phyloP scores from a whole-genome alignment of 306 rosid genomes.

The Elaeagnus macrophylla region DNA sequence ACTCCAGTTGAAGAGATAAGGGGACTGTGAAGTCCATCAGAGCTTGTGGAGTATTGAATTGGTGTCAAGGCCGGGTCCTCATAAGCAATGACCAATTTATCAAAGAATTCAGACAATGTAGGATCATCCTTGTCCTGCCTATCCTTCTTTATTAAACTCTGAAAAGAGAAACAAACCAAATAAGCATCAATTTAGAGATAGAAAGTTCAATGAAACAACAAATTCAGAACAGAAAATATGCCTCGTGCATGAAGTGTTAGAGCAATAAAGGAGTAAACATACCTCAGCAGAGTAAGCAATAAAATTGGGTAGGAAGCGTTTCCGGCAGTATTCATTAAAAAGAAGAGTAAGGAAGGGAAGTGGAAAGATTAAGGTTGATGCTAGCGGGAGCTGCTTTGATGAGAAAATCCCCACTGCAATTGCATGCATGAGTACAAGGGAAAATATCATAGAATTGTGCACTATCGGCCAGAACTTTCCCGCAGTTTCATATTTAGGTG shows the following conservation, averaged over 20 bases:
- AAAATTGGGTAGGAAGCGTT: constrained; percentile 80
- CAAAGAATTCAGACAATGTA: constrained; percentile 46
- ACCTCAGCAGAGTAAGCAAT: constrained; percentile 78
- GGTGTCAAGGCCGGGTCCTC: constrained; percentile 77
- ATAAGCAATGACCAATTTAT: constrained; percentile 48
- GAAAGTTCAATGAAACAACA: constrained; percentile 1
- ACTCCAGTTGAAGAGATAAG: constrained; percentile 35
- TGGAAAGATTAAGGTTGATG: constrained; percentile 47
- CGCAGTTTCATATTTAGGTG: constrained; percentile 66
- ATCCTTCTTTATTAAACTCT: constrained; percentile 83
- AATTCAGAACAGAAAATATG: too few relatives aligned
- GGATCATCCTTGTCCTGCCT: constrained; percentile 51
- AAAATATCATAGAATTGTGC: constrained; percentile 74
- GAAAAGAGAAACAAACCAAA: constrained; percentile 20
- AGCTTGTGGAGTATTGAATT: constrained; percentile 29
- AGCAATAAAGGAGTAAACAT: constrained; percentile 9
- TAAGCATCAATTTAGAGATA: constrained; percentile 9
- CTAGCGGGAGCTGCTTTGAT: constrained; percentile 43
- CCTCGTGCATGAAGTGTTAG: too few relatives aligned
- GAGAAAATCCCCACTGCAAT: constrained; percentile 92
- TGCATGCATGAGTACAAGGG: constrained; percentile 83
- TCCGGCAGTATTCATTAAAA: constrained; percentile 86
- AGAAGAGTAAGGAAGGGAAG: constrained; percentile 81
- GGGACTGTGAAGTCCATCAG: constrained; percentile 42
- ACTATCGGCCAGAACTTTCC: constrained; percentile 90